Conservation (phyloP, 2,329 filamentous ascomycete genomes). For the Fusarium pseudograminearum region DNA sequence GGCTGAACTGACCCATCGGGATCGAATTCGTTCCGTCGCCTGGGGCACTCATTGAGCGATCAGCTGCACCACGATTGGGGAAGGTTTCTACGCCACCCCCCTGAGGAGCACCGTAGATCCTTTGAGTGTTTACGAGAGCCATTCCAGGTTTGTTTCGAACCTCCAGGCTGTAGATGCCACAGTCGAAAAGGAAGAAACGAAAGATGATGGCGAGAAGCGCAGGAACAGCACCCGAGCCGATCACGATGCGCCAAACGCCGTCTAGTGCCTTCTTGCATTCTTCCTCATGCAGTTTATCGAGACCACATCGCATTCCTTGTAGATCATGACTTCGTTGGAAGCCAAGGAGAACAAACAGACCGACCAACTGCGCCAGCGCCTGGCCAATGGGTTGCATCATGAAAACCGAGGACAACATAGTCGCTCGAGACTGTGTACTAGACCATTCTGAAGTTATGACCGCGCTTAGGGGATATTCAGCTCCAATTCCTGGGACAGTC, state of each 20-base stretch:
- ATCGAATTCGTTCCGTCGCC: conserved; percentile 29
- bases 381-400: conserved; percentile 77
- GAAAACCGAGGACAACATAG: conserved; percentile 76
- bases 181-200: conserved; percentile 75
- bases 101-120: conserved; percentile 63
- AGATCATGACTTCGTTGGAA: conserved; percentile 58
- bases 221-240: conserved; percentile 73
- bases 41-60: conserved; percentile 36
- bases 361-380: conserved; percentile 72
- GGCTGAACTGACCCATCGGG: conserved; percentile 39
- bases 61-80: conserved; percentile 21
- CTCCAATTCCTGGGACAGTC: conserved; percentile 66
- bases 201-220: conserved; percentile 74
- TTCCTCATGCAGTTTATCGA: conserved; percentile 58
- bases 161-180: conserved; percentile 73
- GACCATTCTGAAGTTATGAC: conserved; percentile 76
- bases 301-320: conserved; percentile 61
- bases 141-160: conserved; percentile 71
- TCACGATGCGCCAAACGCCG: conserved; percentile 74
- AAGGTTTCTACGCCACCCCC: conserved; percentile 35
- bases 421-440: conserved; percentile 72
- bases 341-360: conserved; percentile 64
- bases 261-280: conserved; percentile 65
- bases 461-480: conserved; percentile 74
- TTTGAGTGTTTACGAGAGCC: conserved; percentile 70